A percentile compares a stretch with the other conserved stretches of the same genome.
Conservation (phyloP, 1,139 yeast genomes). For the Yamadazyma atmosphaerica region DNA sequence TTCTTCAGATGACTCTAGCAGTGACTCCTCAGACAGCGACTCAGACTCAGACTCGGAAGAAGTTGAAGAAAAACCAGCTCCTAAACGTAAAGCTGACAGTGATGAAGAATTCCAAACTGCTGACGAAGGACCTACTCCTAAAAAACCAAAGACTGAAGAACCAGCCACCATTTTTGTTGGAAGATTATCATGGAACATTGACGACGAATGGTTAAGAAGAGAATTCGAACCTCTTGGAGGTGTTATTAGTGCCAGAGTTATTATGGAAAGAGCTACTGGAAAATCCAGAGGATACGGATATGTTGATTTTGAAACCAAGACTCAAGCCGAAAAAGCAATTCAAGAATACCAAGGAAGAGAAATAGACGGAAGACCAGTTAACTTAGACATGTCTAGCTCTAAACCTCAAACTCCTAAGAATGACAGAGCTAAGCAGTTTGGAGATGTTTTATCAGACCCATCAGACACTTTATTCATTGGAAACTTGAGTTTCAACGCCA, state of each 20-base stretch:
- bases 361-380: slow-evolving; percentile 95
- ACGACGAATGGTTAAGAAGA: slow-evolving; percentile 86
- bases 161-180: slow-evolving; percentile 94
- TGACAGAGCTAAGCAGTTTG: slow-evolving; percentile 85
- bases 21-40: slow-evolving; percentile 29
- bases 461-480: slow-evolving; percentile 96
- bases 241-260: slow-evolving; percentile 85
- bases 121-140: slow-evolving; percentile 33
- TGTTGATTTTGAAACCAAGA: slow-evolving; percentile 82
- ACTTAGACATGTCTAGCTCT: slow-evolving; percentile 87
- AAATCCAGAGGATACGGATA: slow-evolving; percentile 98
- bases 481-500: slow-evolving; percentile 87
- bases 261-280: slow-evolving; percentile 88
- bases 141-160: slow-evolving; percentile 47
- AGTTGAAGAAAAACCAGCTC: slow-evolving; percentile 20
- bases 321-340: slow-evolving; percentile 86
- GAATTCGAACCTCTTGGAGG: slow-evolving; percentile 87
- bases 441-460: slow-evolving; percentile 88
- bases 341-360: slow-evolving; percentile 86
- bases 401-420: slow-evolving; percentile 61
- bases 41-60: slow-evolving; percentile 20
- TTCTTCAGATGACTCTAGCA: slow-evolving; percentile 13
- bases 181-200: slow-evolving; percentile 95
- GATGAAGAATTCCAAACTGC: slow-evolving; percentile 26
- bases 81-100: slow-evolving; percentile 38